Evolutionary conservation across 345 rosid genomes (phyloP), one percentile per base, ranked within the genome.

Genomic region (Draba incana): DNA sequence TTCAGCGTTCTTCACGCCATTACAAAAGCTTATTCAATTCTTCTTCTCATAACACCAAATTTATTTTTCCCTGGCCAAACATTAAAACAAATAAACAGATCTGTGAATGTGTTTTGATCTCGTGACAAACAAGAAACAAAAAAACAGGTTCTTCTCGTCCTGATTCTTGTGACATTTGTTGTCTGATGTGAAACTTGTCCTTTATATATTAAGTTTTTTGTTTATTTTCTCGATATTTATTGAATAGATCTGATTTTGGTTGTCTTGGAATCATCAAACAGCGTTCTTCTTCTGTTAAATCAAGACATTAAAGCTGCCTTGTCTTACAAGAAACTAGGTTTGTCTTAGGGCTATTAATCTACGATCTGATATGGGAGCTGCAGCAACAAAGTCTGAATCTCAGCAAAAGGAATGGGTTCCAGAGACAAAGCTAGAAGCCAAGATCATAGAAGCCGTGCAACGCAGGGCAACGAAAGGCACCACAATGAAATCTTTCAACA

Each of bases 401-500:
- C 3, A 62, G 14, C 58, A 86, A 30, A 63, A 30, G 27, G 66
- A 51, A 72, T 84, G 86, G 80, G 66, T 77, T 39, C 84, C 93
- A 37, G 96, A 87, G 80, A 85, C 92, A 43, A 87, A 91, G 79
- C 81, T 94, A 9, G 99, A 94, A 76, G 84, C 89, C 9, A 88
- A 87, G 64, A 84, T 90, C 84, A 85, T 75, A 43, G 96, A 90
- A 82, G 91, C 96, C 48, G 74, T 90, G 84, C 84, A 79, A 70
- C 81, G 84, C 48, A 82, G 92, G 71, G 88, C 86, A 66, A 70
- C 85, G 39, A 57, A 48, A 77, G 98, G 94, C 66, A 83, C 85
- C 50, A 56, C 81, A 12, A 63, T 87, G 78, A 88, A 84, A 79
- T 93, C 97, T 4, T 90, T 93, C 82, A 88, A 86, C 81, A 77